These are phyloP conservation scores for Cytospora piceae DNA, from an alignment of 2,329 filamentous ascomycete species.

Conservation along the genomic window DNA sequence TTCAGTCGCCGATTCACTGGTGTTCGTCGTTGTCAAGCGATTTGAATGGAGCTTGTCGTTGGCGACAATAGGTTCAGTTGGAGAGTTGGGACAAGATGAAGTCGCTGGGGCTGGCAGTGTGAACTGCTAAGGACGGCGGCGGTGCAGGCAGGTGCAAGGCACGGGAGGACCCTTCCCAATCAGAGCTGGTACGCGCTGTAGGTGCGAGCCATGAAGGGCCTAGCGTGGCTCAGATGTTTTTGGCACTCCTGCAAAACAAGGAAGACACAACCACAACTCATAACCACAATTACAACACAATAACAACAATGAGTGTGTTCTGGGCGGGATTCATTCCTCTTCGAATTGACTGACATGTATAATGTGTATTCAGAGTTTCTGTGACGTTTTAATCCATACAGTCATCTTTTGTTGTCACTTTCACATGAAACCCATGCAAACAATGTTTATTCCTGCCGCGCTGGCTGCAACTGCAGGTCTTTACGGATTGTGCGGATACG, in stretches of 20 bases:
- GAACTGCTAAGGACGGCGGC: constrained; percentile 16
- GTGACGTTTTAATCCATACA: background rate
- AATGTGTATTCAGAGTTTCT: background rate
- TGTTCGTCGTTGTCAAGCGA: constrained; percentile 3
- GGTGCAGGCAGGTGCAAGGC: constrained; percentile 9
- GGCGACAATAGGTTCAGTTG: constrained; percentile 5
- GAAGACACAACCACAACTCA: background rate
- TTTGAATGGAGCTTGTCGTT: background rate
- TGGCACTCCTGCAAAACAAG: constrained; percentile 23
- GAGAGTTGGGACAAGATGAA: constrained; percentile 21
- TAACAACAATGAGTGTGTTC: background rate
- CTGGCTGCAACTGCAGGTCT: background rate
- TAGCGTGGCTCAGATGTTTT: constrained; percentile 24
- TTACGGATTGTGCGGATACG: background rate
- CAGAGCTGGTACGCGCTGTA: constrained; percentile 11
- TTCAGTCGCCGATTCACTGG: constrained; percentile 1
- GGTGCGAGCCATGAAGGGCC: constrained; percentile 5
- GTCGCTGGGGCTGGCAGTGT: constrained; percentile 16
- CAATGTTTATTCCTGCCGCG: background rate
- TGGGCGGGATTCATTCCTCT: background rate
- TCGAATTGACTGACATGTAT: constrained; percentile 4
- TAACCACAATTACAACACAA: background rate
- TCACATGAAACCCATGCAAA: background rate
- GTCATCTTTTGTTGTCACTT: background rate
- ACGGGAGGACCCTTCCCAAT: constrained; percentile 20